phyloP scores from a whole-genome alignment of 805 yeast genomes.

The Saccharomycopsis amapae region DNA sequence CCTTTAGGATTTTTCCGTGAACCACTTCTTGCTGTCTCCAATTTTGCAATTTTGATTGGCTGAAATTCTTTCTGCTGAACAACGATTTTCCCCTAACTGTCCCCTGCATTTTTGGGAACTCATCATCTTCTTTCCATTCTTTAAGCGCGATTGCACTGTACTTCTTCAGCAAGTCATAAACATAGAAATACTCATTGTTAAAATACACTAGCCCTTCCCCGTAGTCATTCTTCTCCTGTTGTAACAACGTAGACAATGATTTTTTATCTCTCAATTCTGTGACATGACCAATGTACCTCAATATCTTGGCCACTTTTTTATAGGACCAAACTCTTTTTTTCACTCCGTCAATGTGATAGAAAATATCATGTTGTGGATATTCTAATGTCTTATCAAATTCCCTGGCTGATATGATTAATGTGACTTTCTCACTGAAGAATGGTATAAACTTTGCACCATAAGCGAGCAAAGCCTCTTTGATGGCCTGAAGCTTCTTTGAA shows the following conservation, averaged over 20 bases:
- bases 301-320: conserved; percentile 2
- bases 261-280: neutral
- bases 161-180: conserved; percentile 11
- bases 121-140: conserved; percentile 14
- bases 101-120: conserved; percentile 4
- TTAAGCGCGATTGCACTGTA: conserved; percentile 12
- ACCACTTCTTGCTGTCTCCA: neutral
- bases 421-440: conserved; percentile 15
- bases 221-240: conserved; percentile 7
- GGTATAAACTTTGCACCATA: conserved; percentile 4
- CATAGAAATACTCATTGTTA: conserved; percentile 7
- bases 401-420: conserved; percentile 15
- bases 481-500: neutral
- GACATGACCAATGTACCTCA: conserved; percentile 8
- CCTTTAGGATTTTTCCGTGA: neutral
- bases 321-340: conserved; percentile 15
- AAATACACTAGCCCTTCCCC: conserved; percentile 11
- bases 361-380: conserved; percentile 15
- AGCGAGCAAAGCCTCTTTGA: conserved; percentile 3
- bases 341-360: conserved; percentile 10
- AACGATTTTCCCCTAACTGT: conserved; percentile 9
- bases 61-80: neutral
- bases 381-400: conserved; percentile 5
- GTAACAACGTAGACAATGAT: neutral
- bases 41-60: neutral